Base-by-base conservation (phyloP, 192 early-diverging fungal genomes). In the Mortierella alpina region DNA sequence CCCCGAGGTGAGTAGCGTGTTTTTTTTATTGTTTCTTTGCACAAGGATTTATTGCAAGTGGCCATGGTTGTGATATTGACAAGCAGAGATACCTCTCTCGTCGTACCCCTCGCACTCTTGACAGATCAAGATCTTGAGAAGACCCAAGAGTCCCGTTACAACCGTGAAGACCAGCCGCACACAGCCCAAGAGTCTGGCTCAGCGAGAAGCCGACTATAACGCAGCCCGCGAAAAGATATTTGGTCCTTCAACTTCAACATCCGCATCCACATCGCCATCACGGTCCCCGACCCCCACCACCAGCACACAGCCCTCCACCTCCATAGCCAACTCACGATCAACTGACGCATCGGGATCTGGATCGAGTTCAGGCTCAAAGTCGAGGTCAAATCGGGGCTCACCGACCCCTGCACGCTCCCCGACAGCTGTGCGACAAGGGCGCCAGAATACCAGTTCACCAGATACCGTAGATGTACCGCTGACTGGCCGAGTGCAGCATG, bases 181-280 rank as follows among this genome's bases (percentile, higher is more conserved):
- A 7, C 46, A 40, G 7, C 53, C 77, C 5, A 80, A 80, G 47
- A 58, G 70, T 1, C 31, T 80, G 11, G 77, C 69, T 18, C 69
- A 80, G 13, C 69, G 77, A 13, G 68, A 80, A 14, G 77, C 77
- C 17, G 77, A 80, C 22, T 80, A 80, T 44, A 67, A 72, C 39
- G 77, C 77, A 1, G 77, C 77, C 0, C 54, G 77, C 15, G 77
- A 80, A 72, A 80, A 80, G 70, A 80, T 80, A 53, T 80, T 80
- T 72, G 77, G 77, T 15, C 63, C 70, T 5, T 60, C 55, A 17
- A 41, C 76, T 0, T 20, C 64, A 13, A 49, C 73, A 7, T 40
- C 73, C 12, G 42, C 62, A 12, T 31, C 61, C 11, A 13, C 57
- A 20, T 13, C 59, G 8, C 12, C 40, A 18, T 22, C 42, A 11